Evolutionary conservation across 1,284 basidiomycete genomes (phyloP).

Genomic region (Ganoderma multipileum): DNA sequence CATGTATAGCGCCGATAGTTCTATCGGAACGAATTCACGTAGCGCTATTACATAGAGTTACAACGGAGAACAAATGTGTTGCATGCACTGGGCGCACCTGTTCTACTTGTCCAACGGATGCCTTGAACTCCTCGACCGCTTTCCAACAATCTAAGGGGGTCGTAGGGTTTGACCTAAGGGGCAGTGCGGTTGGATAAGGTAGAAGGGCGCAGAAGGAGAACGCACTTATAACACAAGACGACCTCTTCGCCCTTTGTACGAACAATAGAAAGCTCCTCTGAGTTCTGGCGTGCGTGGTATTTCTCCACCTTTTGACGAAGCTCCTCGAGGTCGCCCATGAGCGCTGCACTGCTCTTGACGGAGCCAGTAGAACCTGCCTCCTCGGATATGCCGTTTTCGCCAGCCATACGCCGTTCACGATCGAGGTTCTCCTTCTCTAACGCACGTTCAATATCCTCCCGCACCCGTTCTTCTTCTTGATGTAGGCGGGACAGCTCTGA

Average conservation of each 20-base stretch:
- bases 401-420: constrained; percentile 63
- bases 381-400: constrained; percentile 40
- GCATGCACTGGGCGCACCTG: constrained; percentile 46
- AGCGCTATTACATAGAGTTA: constrained; percentile 48
- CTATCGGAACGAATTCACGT: constrained; percentile 61
- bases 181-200: not conserved
- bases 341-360: constrained; percentile 63
- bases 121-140: constrained; percentile 78
- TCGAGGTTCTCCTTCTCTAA: constrained; percentile 85
- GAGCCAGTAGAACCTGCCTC: constrained; percentile 48
- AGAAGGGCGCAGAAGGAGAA: constrained; percentile 23
- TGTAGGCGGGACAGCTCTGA: constrained; percentile 67
- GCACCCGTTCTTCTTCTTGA: constrained; percentile 69
- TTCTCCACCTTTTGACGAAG: constrained; percentile 75
- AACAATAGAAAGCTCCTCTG: constrained; percentile 62
- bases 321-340: constrained; percentile 78
- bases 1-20: not conserved
- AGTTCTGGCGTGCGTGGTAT: constrained; percentile 65
- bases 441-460: constrained; percentile 69
- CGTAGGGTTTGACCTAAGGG: constrained; percentile 58
- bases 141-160: constrained; percentile 80
- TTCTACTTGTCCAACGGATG: constrained; percentile 72
- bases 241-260: constrained; percentile 66
- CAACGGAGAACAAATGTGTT: constrained; percentile 4
- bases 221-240: constrained; percentile 77